Percentiles rank a stretch among this genome's conserved stretches.
phyloP scores from a whole-genome alignment of 2,329 filamentous ascomycete genomes.

The Ophiostoma populinum region DNA sequence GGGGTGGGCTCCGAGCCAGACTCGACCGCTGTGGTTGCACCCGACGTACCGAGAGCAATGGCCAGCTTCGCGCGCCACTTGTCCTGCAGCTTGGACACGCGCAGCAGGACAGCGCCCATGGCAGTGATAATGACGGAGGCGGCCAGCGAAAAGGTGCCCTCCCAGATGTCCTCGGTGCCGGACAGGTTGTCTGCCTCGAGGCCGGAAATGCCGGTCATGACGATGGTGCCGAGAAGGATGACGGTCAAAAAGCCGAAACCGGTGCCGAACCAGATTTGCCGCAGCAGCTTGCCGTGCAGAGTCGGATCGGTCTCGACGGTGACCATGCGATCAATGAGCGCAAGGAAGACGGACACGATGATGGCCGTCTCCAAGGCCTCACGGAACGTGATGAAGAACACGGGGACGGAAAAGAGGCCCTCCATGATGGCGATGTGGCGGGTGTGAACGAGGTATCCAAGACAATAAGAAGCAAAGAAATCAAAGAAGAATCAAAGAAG shows the following conservation, averaged over 20 bases:
- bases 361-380: slow-evolving; percentile 72
- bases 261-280: slow-evolving; percentile 57
- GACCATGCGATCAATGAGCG: slow-evolving; percentile 70
- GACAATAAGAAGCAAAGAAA: no score
- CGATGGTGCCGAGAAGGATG: slow-evolving; percentile 43
- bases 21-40: no score
- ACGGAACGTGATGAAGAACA: slow-evolving; percentile 82
- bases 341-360: slow-evolving; percentile 67
- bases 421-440: slow-evolving; percentile 3
- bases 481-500: no score
- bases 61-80: slow-evolving; percentile 64
- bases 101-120: slow-evolving; percentile 57
- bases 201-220: slow-evolving; percentile 60
- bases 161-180: slow-evolving; percentile 51
- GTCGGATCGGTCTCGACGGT: slow-evolving; percentile 41
- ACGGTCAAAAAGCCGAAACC: slow-evolving; percentile 45
- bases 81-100: slow-evolving; percentile 57
- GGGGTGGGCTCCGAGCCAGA: slow-evolving; percentile 1
- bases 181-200: slow-evolving; percentile 45
- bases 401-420: slow-evolving; percentile 15
- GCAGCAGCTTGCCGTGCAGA: slow-evolving; percentile 49
- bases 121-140: slow-evolving; percentile 55
- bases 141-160: slow-evolving; percentile 51
- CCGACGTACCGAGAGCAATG: background rate
- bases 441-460: background rate